Conservation (phyloP, 1,284 basidiomycete genomes). For the Peniophora sp. region DNA sequence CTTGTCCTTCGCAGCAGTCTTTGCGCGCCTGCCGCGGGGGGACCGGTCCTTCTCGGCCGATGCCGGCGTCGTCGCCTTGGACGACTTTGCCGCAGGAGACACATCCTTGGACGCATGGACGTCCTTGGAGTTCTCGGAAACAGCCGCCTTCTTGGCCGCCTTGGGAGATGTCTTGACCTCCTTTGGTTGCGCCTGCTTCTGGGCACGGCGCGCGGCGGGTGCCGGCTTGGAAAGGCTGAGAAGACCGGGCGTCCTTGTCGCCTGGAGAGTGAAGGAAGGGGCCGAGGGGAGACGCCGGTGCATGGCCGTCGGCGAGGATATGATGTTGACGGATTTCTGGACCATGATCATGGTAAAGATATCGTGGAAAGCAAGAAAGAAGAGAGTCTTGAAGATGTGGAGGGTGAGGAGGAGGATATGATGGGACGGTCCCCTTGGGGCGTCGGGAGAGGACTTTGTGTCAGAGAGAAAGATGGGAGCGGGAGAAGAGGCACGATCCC, state of each 20-base stretch:
- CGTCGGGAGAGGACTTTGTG: too few relatives aligned
- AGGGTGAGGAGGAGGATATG: too few relatives aligned
- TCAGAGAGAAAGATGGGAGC: too few relatives aligned
- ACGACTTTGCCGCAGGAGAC: constrained; percentile 8
- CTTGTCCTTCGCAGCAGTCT: constrained; percentile 10
- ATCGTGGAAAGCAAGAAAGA: too few relatives aligned
- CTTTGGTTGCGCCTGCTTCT: constrained; percentile 24
- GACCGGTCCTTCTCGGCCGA: constrained; percentile 14
- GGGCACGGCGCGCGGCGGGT: constrained; percentile 24
- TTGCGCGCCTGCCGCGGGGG: constrained; percentile 10
- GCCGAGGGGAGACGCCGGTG: constrained; percentile 64
- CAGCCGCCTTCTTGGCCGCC: background rate
- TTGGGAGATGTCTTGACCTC: constrained; percentile 8
- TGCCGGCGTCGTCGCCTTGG: constrained; percentile 7
- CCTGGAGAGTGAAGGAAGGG: constrained; percentile 55
- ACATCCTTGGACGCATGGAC: background rate
- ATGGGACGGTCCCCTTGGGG: too few relatives aligned
- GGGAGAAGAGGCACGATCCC: too few relatives aligned
- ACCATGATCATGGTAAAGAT: constrained; percentile 50
- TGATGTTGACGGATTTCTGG: constrained; percentile 41
- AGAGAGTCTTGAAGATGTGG: too few relatives aligned
- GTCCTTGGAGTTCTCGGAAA: background rate
- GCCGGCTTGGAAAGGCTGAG: constrained; percentile 59
- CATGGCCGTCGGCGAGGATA: constrained; percentile 21
- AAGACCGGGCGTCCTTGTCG: constrained; percentile 63